Evolutionary conservation across 139 green algal species (phyloP).

Genomic region (Asterochloris erici): DNA sequence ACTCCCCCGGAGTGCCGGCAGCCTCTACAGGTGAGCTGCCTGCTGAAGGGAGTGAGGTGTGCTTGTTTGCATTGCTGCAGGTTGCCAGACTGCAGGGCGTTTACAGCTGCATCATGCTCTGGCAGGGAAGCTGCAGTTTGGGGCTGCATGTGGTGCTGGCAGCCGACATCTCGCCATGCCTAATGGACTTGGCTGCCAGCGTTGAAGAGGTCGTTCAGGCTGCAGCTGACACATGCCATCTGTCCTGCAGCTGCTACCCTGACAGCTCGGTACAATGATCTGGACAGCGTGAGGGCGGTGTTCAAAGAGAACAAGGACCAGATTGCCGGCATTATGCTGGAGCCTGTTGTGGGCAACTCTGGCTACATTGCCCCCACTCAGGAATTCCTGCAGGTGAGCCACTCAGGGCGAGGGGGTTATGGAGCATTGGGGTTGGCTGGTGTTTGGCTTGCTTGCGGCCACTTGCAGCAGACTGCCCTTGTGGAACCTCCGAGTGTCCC

Average conservation of each 20-base stretch:
- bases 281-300: constrained; percentile 61
- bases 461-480: too few species aligned
- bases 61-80: too few species aligned
- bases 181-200: background rate
- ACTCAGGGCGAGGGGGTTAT: too few species aligned
- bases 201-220: background rate
- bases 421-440: too few species aligned
- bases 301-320: constrained; percentile 96
- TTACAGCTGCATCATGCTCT: too few species aligned
- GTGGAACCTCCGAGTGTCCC: too few species aligned
- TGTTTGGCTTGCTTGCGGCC: too few species aligned
- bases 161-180: too few species aligned
- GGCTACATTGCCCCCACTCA: constrained; percentile 95
- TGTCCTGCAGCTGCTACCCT: constrained; percentile 56
- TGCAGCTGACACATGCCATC: background rate
- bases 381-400: constrained; percentile 79
- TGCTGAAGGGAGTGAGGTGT: too few species aligned
- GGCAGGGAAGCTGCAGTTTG: too few species aligned
- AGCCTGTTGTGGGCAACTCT: constrained; percentile 94
- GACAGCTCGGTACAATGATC: constrained; percentile 76
- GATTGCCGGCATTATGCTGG: constrained; percentile 96
- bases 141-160: too few species aligned
- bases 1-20: constrained; percentile 86
- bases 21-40: constrained; percentile 43
- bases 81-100: too few species aligned